These are phyloP conservation scores for Boletus rubropictus DNA, from an alignment of 768 basidiomycete genomes.

Conservation along the genomic window DNA sequence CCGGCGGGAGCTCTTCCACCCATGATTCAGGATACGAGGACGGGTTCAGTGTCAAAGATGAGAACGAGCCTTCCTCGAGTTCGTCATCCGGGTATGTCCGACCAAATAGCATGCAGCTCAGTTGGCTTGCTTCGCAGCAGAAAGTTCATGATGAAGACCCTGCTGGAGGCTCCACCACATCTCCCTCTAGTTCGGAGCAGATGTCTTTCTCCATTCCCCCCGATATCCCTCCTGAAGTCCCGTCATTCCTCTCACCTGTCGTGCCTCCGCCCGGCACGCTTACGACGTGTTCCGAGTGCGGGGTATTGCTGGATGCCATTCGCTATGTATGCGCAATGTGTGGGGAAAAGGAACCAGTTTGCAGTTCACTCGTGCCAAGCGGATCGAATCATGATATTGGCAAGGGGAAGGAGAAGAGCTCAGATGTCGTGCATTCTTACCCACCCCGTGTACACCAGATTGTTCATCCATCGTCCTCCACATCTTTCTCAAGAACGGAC, in stretches of 20 bases:
- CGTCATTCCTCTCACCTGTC: slow-evolving; percentile 44
- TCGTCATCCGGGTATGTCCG: slow-evolving; percentile 36
- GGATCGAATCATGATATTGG: slow-evolving; percentile 15
- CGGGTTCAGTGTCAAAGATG: slow-evolving; percentile 33
- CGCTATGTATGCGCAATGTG: slow-evolving; percentile 88
- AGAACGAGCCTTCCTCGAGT: slow-evolving; percentile 24
- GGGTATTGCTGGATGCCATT: slow-evolving; percentile 66
- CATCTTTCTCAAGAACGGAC: slow-evolving; percentile 17
- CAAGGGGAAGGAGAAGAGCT: slow-evolving; percentile 46
- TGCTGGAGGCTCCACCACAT: slow-evolving; percentile 7
- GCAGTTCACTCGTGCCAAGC: slow-evolving; percentile 8
- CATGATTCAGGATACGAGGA: slow-evolving; percentile 56
- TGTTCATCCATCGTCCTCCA: slow-evolving; percentile 19
- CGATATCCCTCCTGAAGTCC: slow-evolving; percentile 46
- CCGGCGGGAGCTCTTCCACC: slow-evolving; percentile 41
- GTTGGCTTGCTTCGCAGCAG: slow-evolving; percentile 58
- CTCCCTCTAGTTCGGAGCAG: slow-evolving; percentile 16
- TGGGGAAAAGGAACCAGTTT: slow-evolving; percentile 62
- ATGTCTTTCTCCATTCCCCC: slow-evolving; percentile 22
- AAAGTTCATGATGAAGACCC: slow-evolving; percentile 23
- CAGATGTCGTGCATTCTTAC: slow-evolving; percentile 22
- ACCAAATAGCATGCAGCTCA: slow-evolving; percentile 63
- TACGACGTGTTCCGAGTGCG: slow-evolving; percentile 83
- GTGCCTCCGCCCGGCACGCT: slow-evolving; percentile 55
- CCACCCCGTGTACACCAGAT: slow-evolving; percentile 34